Evolutionary conservation across 2,329 filamentous ascomycete genomes (phyloP), one percentile per base, ranked within the genome.

Genomic region (Pseudonectria buxi): DNA sequence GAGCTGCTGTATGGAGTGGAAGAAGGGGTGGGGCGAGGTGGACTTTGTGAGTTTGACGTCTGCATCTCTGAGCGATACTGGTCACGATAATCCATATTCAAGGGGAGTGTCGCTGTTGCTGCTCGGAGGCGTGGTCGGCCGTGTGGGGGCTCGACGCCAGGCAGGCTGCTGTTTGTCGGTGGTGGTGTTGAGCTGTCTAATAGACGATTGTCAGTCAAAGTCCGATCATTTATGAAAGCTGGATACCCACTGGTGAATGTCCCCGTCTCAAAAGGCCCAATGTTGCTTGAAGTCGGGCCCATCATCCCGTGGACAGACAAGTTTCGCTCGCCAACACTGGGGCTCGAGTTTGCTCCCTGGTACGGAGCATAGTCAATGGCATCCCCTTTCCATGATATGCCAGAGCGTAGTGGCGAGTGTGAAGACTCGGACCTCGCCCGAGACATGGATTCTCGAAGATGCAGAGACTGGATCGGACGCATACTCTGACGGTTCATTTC

Each of bases 351-450:
- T 7, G 61, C 59, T 12, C 58, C 61, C 30, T 69, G 64, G 48
- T 75, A 78, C 10, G 63, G 66, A 10, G 63, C 66, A 51, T 78
- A 80, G 47, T 78, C 74, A 37, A 79, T 68, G 2, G 70, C 62
- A 41, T 76, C 72, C 11, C 72, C 71, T 54, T 78, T 79, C 76
- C 76, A 81, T 10, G 74, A 72, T 71, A 79, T 75, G 50, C 71
- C 75, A 9, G 75, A 67, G 25, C 75, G 65, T 30, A 80, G 57
- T 3, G 76, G 74, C 11, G 75, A 79, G 40, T 78, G 73, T 11
- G 78, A 54, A 10, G 65, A 74, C 32, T 79, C 75, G 3, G 74
- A 71, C 42, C 76, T 67, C 10, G 74, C 70, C 37, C 75, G 65
- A 6, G 67, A 66, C 59, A 78, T 68, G 3, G 74, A 68, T 34